Base-by-base conservation (phyloP, 2,329 filamentous ascomycete genomes). In the Clonostachys solani region DNA sequence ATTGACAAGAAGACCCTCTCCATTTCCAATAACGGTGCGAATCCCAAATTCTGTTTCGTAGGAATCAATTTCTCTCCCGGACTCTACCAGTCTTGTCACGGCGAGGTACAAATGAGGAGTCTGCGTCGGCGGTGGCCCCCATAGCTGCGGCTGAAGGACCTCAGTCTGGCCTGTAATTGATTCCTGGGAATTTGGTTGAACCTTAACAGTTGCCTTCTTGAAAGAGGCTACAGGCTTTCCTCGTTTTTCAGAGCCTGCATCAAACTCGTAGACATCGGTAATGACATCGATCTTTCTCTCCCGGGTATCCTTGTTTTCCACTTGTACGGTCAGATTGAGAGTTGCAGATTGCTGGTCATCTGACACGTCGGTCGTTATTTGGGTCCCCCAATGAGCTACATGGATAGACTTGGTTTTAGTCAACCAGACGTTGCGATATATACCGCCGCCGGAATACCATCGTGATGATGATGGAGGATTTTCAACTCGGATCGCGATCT, bases 371-470 rank as follows among this genome's bases (percentile, higher is more conserved):
- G 75, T 69, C 1, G 70, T 75, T 47, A 80, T 61, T 43, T 66
- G 72, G 0, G 75, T 79, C 5, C 77, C 77, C 42, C 63, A 75
- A 40, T 80, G 72, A 8, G 58, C 69, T 3, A 81, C 68, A 48
- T 78, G 77, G 0, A 66, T 61, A 2, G 66, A 56, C 33, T 69
- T 59, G 13, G 71, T 68, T 47, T 73, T 78, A 33, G 71, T 68
- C n/a, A 80, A 64, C 76, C 75, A 81, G 6, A 80, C 63, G 48
- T 78, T 77, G 2, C 75, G 68, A 53, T 79, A 80, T 12, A 80
- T 62, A 2, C 76, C 77, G 15, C 63, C 76, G 12, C 77, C 75
- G 5, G 76, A 75, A 50, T 79, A 80, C 74, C 74, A 80, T 3
- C 76, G 67, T 4, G 75, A 73, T 2, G 66, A 73, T 29, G 23